phyloP scores from a whole-genome alignment of 106 monocot genomes.

The Phalaenopsis aphrodite region DNA sequence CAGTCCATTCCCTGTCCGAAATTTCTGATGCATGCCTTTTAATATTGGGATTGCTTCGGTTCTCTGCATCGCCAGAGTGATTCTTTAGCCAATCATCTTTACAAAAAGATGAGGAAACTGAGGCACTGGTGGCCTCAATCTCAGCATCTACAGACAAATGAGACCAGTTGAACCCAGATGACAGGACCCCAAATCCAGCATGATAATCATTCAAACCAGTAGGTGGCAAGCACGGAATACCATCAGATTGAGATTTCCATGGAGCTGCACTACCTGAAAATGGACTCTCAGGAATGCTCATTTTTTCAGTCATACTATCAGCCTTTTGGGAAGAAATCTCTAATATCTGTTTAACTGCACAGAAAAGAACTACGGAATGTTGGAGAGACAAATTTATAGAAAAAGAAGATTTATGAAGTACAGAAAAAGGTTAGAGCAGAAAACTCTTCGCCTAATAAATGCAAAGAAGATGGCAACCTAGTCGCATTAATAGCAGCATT shows the following conservation, averaged over 20 bases:
- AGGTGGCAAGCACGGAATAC: slow-evolving; percentile 15
- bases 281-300: slow-evolving; percentile 4
- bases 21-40: slow-evolving; percentile 22
- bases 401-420: too few relatives aligned
- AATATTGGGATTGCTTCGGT: slow-evolving; percentile 14
- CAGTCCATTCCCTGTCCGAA: slow-evolving; percentile 21
- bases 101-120: slow-evolving; percentile 15
- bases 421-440: too few relatives aligned
- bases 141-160: slow-evolving; percentile 25
- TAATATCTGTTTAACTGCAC: slow-evolving; percentile 16
- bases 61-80: slow-evolving; percentile 20
- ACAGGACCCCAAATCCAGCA: slow-evolving; percentile 12
- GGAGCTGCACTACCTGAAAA: slow-evolving; percentile 13
- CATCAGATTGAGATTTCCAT: slow-evolving; percentile 41
- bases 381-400: too few relatives aligned
- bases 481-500: too few relatives aligned
- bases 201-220: slow-evolving; percentile 22
- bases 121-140: slow-evolving; percentile 9
- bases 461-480: too few relatives aligned
- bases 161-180: slow-evolving; percentile 14
- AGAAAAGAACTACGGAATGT: neutral
- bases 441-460: too few relatives aligned
- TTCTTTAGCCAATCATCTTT: slow-evolving; percentile 24
- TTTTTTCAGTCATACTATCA: slow-evolving; percentile 20
- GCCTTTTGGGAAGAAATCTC: slow-evolving; percentile 12